Percentiles rank a stretch among this genome's conserved stretches.
These are phyloP conservation scores for Lentinula novae-zelandiae DNA, from an alignment of 1,284 basidiomycete genomes.

Conservation along the genomic window DNA sequence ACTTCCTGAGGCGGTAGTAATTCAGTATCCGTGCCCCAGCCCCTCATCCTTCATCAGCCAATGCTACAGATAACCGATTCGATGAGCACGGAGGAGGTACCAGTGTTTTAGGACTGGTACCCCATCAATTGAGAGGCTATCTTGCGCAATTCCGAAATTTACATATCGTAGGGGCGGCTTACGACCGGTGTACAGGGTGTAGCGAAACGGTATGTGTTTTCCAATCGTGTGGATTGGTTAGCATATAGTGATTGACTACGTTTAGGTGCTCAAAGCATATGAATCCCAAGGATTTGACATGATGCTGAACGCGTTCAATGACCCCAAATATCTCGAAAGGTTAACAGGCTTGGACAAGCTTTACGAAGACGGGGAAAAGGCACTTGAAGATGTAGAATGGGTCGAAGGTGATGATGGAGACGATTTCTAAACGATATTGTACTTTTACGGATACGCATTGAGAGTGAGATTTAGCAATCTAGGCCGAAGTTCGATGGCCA, in stretches of 20 bases:
- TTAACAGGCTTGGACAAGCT: constrained; percentile 86
- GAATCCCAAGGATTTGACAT: constrained; percentile 74
- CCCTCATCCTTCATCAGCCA: constrained; percentile 42
- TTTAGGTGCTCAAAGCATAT: constrained; percentile 75
- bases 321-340: constrained; percentile 75
- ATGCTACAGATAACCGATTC: constrained; percentile 28
- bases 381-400: constrained; percentile 74
- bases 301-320: constrained; percentile 83
- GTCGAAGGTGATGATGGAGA: constrained; percentile 56
- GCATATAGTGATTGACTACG: background rate
- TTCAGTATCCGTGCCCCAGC: constrained; percentile 64
- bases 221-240: background rate
- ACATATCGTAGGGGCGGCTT: constrained; percentile 83
- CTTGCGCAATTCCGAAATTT: constrained; percentile 84
- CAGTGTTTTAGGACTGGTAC: constrained; percentile 79
- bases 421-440: constrained; percentile 26
- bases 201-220: constrained; percentile 55
- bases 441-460: background rate
- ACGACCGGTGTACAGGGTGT: constrained; percentile 89
- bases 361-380: constrained; percentile 77
- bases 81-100: constrained; percentile 32
- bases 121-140: constrained; percentile 92
- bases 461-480: no score
- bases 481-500: no score
- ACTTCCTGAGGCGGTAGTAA: background rate